phyloP scores from a whole-genome alignment of 352 stramenopile species.

The Phytophthora hibernalis region DNA sequence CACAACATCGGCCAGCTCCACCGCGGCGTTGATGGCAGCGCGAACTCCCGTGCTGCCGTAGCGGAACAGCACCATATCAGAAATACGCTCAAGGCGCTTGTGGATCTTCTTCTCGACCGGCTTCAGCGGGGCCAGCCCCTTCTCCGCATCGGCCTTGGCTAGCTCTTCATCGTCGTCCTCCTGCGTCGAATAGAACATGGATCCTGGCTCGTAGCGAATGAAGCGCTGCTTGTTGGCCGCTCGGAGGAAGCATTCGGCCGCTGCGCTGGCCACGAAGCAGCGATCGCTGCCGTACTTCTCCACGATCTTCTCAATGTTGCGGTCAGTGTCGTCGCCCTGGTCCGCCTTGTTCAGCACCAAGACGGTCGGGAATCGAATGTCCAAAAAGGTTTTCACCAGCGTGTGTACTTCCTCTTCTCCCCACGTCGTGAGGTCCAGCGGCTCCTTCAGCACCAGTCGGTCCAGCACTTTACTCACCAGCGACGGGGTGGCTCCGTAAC shows the following conservation, averaged over 20 bases:
- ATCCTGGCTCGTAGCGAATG: slow-evolving; percentile 88
- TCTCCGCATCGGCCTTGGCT: slow-evolving; percentile 32
- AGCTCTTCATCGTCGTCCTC: slow-evolving; percentile 65
- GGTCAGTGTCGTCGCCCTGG: slow-evolving; percentile 83
- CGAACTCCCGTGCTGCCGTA: slow-evolving; percentile 87
- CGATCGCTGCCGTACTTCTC: slow-evolving; percentile 90
- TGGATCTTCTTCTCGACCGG: slow-evolving; percentile 80
- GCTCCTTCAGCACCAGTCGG: slow-evolving; percentile 67
- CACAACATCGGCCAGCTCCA: slow-evolving; percentile 83
- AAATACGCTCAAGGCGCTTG: slow-evolving; percentile 86
- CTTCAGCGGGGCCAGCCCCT: slow-evolving; percentile 54
- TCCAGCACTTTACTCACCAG: slow-evolving; percentile 79
- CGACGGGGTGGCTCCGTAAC: slow-evolving; percentile 80
- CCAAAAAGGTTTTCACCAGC: slow-evolving; percentile 82
- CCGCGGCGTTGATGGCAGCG: slow-evolving; percentile 86
- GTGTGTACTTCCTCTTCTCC: slow-evolving; percentile 70
- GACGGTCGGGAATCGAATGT: slow-evolving; percentile 86
- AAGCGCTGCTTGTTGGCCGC: slow-evolving; percentile 75
- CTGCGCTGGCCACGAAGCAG: slow-evolving; percentile 87
- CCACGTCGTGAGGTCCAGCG: slow-evolving; percentile 64
- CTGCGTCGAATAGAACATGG: slow-evolving; percentile 85
- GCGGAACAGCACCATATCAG: slow-evolving; percentile 92
- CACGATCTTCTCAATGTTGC: slow-evolving; percentile 89
- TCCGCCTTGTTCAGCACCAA: slow-evolving; percentile 92
- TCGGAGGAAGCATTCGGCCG: slow-evolving; percentile 86